Conservation (phyloP, 2,329 filamentous ascomycete species). For the Claviceps sp. region DNA sequence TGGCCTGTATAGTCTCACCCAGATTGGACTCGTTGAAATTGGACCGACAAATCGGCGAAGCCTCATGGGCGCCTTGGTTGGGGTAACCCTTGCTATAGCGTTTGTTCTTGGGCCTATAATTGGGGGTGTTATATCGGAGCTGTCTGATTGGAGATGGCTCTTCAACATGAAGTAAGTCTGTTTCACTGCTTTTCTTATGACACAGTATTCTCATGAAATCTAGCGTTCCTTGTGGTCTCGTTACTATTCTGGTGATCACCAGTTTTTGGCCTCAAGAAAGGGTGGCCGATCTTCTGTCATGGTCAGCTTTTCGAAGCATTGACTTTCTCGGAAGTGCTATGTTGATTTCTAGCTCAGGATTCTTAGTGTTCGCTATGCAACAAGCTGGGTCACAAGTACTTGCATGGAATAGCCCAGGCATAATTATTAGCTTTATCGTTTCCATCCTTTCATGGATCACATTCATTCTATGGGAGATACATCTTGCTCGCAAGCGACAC, state of each 20-base stretch:
- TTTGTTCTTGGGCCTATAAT: constrained; percentile 46
- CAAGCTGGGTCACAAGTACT: constrained; percentile 40
- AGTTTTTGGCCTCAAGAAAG: constrained; percentile 30
- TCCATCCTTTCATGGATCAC: constrained; percentile 33
- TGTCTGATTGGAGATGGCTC: constrained; percentile 43
- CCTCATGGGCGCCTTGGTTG: constrained; percentile 40
- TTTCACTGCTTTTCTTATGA: neutral
- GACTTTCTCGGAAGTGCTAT: constrained; percentile 39
- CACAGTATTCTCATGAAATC: constrained; percentile 5
- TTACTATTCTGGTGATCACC: constrained; percentile 33
- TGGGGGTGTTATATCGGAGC: constrained; percentile 41
- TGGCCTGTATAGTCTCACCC: constrained; percentile 46
- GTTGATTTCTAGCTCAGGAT: constrained; percentile 36
- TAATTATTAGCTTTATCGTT: constrained; percentile 33
- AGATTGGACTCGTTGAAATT: constrained; percentile 43
- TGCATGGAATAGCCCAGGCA: constrained; percentile 37
- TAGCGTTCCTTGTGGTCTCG: constrained; percentile 35
- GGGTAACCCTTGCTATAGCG: constrained; percentile 40
- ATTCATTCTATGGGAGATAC: constrained; percentile 38
- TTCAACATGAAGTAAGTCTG: constrained; percentile 46
- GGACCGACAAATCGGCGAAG: constrained; percentile 38
- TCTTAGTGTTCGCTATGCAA: constrained; percentile 43
- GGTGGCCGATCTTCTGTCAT: constrained; percentile 22
- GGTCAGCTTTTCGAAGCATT: constrained; percentile 30
- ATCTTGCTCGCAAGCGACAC: constrained; percentile 24